Percentiles rank a stretch among this genome's conserved stretches.
Conservation (phyloP, 495 filamentous ascomycete species). For the Chaetomium tenue region DNA sequence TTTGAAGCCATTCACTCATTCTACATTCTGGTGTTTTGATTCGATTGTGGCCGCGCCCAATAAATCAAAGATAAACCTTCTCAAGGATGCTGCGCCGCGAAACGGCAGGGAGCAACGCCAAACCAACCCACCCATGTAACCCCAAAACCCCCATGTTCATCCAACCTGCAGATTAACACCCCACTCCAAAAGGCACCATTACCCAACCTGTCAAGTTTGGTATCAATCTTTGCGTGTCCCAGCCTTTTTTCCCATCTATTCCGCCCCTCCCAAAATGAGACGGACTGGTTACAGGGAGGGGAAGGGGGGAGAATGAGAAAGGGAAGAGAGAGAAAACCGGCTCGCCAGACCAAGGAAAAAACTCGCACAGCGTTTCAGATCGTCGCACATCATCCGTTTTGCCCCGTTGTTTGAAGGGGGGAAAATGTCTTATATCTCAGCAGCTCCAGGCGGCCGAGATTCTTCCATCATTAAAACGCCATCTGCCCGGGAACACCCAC, state of each 20-base stretch:
- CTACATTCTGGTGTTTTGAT: background rate
- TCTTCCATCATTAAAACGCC: slow-evolving; percentile 4
- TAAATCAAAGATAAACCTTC: background rate
- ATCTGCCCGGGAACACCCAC: slow-evolving; percentile 18
- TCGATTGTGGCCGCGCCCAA: slow-evolving; percentile 3
- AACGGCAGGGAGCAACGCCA: slow-evolving; percentile 23
- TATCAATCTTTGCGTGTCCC: slow-evolving; percentile 23
- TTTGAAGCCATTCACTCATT: slow-evolving; percentile 11
- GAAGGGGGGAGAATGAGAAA: background rate
- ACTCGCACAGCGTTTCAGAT: background rate
- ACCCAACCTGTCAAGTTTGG: slow-evolving; percentile 15
- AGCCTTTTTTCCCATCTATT: background rate
- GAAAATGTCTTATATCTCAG: background rate
- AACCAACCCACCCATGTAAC: slow-evolving; percentile 19
- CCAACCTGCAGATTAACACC: slow-evolving; percentile 27
- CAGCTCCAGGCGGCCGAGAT: background rate
- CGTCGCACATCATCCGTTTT: background rate
- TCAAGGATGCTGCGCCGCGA: slow-evolving; percentile 22
- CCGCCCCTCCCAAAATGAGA: slow-evolving; percentile 9
- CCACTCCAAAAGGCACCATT: slow-evolving; percentile 16
- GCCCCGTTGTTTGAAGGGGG: background rate
- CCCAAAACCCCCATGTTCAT: slow-evolving; percentile 24
- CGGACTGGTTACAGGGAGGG: slow-evolving; percentile 8
- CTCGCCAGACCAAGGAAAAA: background rate
- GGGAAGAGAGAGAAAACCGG: background rate